phyloP scores from a whole-genome alignment of 1,284 basidiomycete species.

The Ustilago shanxiensis region DNA sequence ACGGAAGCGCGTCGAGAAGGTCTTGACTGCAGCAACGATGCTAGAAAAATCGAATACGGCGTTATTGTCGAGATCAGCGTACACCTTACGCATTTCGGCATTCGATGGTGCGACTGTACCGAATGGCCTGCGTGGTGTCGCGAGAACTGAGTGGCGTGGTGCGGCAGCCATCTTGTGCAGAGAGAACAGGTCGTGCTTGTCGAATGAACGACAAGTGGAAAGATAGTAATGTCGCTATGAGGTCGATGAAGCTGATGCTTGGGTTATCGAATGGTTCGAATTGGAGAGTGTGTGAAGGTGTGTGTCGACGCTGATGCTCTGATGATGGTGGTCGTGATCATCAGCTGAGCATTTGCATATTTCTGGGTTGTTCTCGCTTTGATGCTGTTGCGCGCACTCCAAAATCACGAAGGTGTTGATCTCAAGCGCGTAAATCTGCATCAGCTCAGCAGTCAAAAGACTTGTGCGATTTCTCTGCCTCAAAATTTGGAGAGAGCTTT shows the following conservation, averaged over 20 bases:
- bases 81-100: slow-evolving; percentile 52
- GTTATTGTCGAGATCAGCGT: slow-evolving; percentile 50
- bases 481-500: neutral
- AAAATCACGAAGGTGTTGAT: slow-evolving; percentile 22
- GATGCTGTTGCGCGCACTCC: neutral
- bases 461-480: slow-evolving; percentile 3
- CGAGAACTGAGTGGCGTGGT: slow-evolving; percentile 41
- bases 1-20: slow-evolving; percentile 55
- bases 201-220: neutral
- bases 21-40: slow-evolving; percentile 47
- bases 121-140: slow-evolving; percentile 46
- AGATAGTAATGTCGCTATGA: neutral
- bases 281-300: too few species aligned
- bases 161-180: slow-evolving; percentile 26
- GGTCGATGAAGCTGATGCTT: neutral
- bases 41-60: slow-evolving; percentile 59
- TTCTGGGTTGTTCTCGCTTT: neutral
- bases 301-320: neutral
- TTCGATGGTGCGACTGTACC: slow-evolving; percentile 36
- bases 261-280: too few species aligned
- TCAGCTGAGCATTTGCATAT: neutral
- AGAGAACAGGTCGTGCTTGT: neutral
- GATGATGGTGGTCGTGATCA: slow-evolving; percentile 20
- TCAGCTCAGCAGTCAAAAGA: neutral
- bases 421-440: slow-evolving; percentile 15